A percentile compares a stretch with the other conserved stretches of the same genome.
Conservation (phyloP, 2,329 filamentous ascomycete genomes). For the Aspergillus latus region DNA sequence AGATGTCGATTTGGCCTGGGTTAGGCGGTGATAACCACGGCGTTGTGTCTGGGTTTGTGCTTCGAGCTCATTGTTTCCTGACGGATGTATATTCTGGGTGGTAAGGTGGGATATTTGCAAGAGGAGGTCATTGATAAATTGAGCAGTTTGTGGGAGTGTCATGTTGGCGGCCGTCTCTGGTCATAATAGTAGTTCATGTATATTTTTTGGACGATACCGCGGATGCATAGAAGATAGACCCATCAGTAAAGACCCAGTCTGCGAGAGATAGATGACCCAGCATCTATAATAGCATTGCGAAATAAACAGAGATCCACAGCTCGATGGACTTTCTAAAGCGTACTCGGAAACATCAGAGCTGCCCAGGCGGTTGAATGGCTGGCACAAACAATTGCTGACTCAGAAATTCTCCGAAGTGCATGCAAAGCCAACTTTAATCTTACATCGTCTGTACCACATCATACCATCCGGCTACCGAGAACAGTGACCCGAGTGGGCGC, state of each 20-base stretch:
- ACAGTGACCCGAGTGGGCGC: too few relatives aligned
- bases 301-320: background rate
- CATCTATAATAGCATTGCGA: background rate
- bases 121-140: constrained; percentile 6
- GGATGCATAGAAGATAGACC: background rate
- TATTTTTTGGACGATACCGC: background rate
- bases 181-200: background rate
- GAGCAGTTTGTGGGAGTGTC: background rate
- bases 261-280: background rate
- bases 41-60: background rate
- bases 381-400: constrained; percentile 4
- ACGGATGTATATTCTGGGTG: background rate
- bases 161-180: background rate
- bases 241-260: background rate
- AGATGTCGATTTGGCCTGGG: constrained; percentile 21
- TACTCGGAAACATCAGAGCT: too few relatives aligned
- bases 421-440: constrained; percentile 14
- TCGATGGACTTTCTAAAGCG: background rate
- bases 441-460: constrained; percentile 1
- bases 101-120: background rate
- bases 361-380: background rate
- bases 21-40: background rate
- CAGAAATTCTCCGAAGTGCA: constrained; percentile 16
- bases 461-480: background rate
- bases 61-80: background rate